These are phyloP conservation scores for Phialophora expanda DNA, from an alignment of 2,329 filamentous ascomycete genomes.

Conservation along the genomic window DNA sequence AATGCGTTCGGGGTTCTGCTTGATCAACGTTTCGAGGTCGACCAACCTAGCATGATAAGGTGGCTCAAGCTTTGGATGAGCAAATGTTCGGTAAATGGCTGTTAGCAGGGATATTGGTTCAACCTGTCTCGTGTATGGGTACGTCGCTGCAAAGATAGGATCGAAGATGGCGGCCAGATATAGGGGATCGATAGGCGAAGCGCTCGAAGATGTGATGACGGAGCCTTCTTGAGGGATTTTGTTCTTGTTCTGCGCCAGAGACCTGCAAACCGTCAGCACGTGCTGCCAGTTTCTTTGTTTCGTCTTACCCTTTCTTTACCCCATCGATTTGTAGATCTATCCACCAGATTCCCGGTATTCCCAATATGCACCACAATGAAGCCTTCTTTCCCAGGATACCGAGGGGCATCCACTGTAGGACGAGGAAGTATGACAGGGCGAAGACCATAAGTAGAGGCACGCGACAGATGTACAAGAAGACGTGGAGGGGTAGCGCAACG, in stretches of 20 bases:
- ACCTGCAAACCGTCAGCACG: conserved; percentile 47
- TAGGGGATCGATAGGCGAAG: conserved; percentile 87
- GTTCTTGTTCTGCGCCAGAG: conserved; percentile 72
- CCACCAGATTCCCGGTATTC: conserved; percentile 95
- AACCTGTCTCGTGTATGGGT: conserved; percentile 74
- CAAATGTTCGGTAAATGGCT: conserved; percentile 75
- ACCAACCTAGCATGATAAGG: conserved; percentile 58
- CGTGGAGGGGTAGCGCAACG: conserved; percentile 67
- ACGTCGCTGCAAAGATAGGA: conserved; percentile 88
- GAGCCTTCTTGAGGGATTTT: conserved; percentile 79
- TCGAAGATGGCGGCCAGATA: conserved; percentile 97
- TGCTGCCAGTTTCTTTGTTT: conserved; percentile 1
- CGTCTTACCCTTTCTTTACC: conserved; percentile 78
- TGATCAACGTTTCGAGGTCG: conserved; percentile 67
- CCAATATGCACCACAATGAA: conserved; percentile 83
- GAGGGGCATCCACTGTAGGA: conserved; percentile 82
- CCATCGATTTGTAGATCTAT: conserved; percentile 97
- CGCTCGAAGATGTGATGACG: conserved; percentile 88
- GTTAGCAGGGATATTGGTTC: conserved; percentile 75
- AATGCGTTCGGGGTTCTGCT: conserved; percentile 72
- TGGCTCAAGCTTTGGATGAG: conserved; percentile 59
- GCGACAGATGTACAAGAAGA: conserved; percentile 78
- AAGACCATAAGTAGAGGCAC: conserved; percentile 76
- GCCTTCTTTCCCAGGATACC: conserved; percentile 75
- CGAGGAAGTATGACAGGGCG: conserved; percentile 72